Percentiles rank a stretch among this genome's conserved stretches.
Evolutionary conservation across 805 yeast species (phyloP).

Genomic region (Millerago galiae): DNA sequence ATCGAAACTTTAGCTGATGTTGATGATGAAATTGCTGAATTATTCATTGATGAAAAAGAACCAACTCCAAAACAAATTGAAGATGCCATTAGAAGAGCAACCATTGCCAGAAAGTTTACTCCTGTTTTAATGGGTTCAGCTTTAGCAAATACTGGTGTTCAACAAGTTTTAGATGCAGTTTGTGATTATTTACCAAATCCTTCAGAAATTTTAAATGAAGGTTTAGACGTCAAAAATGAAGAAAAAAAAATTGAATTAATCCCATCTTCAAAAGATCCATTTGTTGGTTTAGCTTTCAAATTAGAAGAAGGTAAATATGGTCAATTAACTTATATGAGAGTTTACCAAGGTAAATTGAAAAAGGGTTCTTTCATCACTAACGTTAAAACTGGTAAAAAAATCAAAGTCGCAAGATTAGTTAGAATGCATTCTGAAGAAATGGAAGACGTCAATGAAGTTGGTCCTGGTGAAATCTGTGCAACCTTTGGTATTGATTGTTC

Average conservation of each 20-base stretch:
- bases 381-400: constrained; percentile 86
- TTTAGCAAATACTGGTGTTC: constrained; percentile 91
- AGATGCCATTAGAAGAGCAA: constrained; percentile 86
- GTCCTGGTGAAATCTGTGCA: constrained; percentile 98
- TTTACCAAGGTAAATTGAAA: constrained; percentile 90
- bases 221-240: constrained; percentile 61
- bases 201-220: constrained; percentile 84
- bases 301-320: constrained; percentile 98
- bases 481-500: constrained; percentile 99
- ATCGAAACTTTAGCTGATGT: constrained; percentile 97
- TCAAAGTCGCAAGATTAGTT: constrained; percentile 87
- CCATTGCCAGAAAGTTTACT: constrained; percentile 91
- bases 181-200: constrained; percentile 96
- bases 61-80: constrained; percentile 82
- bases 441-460: constrained; percentile 95
- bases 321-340: constrained; percentile 93
- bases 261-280: constrained; percentile 71
- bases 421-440: constrained; percentile 98
- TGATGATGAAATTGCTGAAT: constrained; percentile 94
- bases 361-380: constrained; percentile 88
- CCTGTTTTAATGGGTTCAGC: constrained; percentile 99
- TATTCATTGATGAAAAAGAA: constrained; percentile 82
- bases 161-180: constrained; percentile 92
- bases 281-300: constrained; percentile 97
- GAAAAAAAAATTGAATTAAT: constrained; percentile 68